Evolutionary conservation across 75 land plant genomes (phyloP), one percentile per base, ranked within the genome.

Genomic region (Chamaecyparis obtusa): DNA sequence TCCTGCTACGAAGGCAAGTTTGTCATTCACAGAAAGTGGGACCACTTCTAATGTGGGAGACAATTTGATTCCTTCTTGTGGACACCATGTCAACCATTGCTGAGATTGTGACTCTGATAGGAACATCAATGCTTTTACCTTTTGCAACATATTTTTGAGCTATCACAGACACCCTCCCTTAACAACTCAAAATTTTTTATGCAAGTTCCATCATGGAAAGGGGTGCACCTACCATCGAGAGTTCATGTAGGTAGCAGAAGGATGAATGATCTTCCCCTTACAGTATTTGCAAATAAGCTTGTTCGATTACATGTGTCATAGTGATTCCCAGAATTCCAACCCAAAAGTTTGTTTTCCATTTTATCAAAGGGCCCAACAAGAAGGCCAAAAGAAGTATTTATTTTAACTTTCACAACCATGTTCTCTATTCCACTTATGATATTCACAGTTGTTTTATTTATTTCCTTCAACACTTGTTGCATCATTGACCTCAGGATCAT

Each of bases 201-300:
- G 94, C 99, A 86, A 98, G 85, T 88, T 98, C 99, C 94, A 98
- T 88, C 99, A 98, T 97, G 14, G 99, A 93, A n/a, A 98, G 87
- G 8, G 99, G 99, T 46, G 96, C 96, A 5, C 99, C 99, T 46
- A 99, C 96, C 97, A 98, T 93, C 17, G 99, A 98, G 10, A 98
- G 92, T 89, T 98, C 99, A 89, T 98, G n/a, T n/a, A n/a, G n/a
- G 99, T 84, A 98, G 90, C 55, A 98, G 90, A 84, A 98, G 83
- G 57, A 97, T 87, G 85, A 98, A 91, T 55, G 81, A 89, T 85
- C 94, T 90, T 49, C 95, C 94, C 88, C 92, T 93, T 86, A 94
- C 99, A 76, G 91, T 81, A 3, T 91, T 88, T 17, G 95, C 91
- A 84, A 98, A 97, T 48, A 86, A 81, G 32, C 91, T 92, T 44